Conservation (phyloP, 768 basidiomycete species). For the Lepiota brunneoincarnata region DNA sequence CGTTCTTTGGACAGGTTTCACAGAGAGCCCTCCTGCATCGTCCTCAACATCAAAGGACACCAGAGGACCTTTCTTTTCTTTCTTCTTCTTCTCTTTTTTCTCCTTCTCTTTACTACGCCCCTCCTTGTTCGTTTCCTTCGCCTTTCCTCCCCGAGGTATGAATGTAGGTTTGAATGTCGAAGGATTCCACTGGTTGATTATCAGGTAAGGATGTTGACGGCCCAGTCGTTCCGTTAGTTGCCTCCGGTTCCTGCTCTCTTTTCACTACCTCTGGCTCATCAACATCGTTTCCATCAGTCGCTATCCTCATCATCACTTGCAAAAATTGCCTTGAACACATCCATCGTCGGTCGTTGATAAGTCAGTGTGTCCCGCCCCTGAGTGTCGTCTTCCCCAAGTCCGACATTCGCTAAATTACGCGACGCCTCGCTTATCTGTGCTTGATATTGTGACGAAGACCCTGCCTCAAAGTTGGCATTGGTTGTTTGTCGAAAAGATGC, state of each 20-base stretch:
- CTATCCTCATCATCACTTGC: conserved; percentile 91
- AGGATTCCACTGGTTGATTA: conserved; percentile 43
- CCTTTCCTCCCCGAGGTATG: conserved; percentile 58
- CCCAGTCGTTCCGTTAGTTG: conserved; percentile 12
- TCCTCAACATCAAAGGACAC: conserved; percentile 82
- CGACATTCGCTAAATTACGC: conserved; percentile 77
- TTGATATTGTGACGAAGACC: background rate
- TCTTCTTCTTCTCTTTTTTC: conserved; percentile 50
- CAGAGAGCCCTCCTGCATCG: conserved; percentile 36
- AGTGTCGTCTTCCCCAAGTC: conserved; percentile 87
- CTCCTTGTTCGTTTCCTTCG: conserved; percentile 40
- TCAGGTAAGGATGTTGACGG: conserved; percentile 17
- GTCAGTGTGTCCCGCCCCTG: conserved; percentile 88
- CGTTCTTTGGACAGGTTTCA: conserved; percentile 30
- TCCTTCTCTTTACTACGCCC: conserved; percentile 34
- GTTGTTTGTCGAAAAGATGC: conserved; percentile 9
- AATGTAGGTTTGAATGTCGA: conserved; percentile 90
- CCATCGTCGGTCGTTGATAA: conserved; percentile 84
- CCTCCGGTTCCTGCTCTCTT: too few relatives aligned
- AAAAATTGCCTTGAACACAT: conserved; percentile 98
- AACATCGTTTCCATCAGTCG: conserved; percentile 58
- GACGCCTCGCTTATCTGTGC: conserved; percentile 23
- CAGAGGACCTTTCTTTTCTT: conserved; percentile 42
- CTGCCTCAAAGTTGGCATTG: background rate
- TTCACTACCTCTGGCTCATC: conserved; percentile 19